Conservation (phyloP, 345 rosid genomes). For the Raphanus raphanistrum region DNA sequence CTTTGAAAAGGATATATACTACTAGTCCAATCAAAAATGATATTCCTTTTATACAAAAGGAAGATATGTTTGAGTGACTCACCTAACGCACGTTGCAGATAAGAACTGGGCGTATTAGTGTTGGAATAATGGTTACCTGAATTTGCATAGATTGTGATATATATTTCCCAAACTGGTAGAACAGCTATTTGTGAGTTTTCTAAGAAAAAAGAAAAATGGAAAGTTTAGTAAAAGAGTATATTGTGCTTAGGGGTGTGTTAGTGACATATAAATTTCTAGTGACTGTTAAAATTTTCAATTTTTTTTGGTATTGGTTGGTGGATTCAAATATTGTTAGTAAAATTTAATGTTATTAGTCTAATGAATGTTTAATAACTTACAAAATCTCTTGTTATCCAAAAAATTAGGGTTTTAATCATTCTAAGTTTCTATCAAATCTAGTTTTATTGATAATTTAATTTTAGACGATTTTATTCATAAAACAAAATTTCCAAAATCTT, state of each 20-base stretch:
- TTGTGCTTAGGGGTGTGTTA: not conserved
- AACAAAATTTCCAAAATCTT: too few relatives aligned
- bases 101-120: slow-evolving; percentile 1
- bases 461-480: too few relatives aligned
- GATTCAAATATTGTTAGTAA: too few relatives aligned
- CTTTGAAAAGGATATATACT: not conserved
- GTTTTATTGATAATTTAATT: too few relatives aligned
- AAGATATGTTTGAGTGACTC: slow-evolving; percentile 36
- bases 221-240: not conserved
- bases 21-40: not conserved
- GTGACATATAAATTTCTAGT: too few relatives aligned
- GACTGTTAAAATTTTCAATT: too few relatives aligned
- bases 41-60: slow-evolving; percentile 1
- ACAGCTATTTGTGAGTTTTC: not conserved
- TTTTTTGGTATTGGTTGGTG: too few relatives aligned
- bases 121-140: slow-evolving; percentile 1
- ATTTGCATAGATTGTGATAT: not conserved
- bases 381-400: too few relatives aligned
- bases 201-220: not conserved
- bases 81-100: slow-evolving; percentile 21
- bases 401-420: too few relatives aligned
- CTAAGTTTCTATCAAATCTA: too few relatives aligned
- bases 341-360: too few relatives aligned
- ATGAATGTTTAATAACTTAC: too few relatives aligned
- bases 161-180: not conserved